Conservation (phyloP, 2,329 filamentous ascomycete species). For the Epichloe sylvatica region DNA sequence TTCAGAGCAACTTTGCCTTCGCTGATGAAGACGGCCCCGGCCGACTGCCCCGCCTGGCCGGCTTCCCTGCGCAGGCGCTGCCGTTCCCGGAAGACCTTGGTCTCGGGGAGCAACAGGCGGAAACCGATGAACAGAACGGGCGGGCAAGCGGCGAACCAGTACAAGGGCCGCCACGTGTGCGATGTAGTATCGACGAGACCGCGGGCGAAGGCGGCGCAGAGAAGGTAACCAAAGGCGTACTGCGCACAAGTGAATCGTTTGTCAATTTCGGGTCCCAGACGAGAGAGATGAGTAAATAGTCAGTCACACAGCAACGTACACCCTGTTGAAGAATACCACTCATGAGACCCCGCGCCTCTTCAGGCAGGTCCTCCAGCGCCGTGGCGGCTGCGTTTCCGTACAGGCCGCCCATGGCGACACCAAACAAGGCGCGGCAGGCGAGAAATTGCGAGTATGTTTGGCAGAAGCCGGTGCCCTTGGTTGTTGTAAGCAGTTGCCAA, state of each 20-base stretch:
- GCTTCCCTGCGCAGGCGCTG: constrained; percentile 43
- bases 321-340: constrained; percentile 66
- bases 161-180: constrained; percentile 72
- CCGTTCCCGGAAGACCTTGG: constrained; percentile 54
- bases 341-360: constrained; percentile 56
- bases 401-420: constrained; percentile 68
- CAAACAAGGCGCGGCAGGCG: constrained; percentile 61
- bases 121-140: constrained; percentile 70
- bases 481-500: neutral
- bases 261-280: no score
- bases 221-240: constrained; percentile 53
- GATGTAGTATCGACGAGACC: constrained; percentile 62
- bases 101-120: constrained; percentile 68
- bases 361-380: constrained; percentile 60
- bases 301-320: constrained; percentile 15
- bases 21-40: constrained; percentile 47
- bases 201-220: constrained; percentile 43
- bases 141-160: constrained; percentile 76
- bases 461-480: constrained; percentile 52
- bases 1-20: constrained; percentile 69
- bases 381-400: constrained; percentile 70
- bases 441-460: constrained; percentile 57
- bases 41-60: constrained; percentile 18
- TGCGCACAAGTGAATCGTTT: constrained; percentile 5
- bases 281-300: neutral